Base-by-base conservation (phyloP, 768 basidiomycete genomes). In the Mycena filopes region DNA sequence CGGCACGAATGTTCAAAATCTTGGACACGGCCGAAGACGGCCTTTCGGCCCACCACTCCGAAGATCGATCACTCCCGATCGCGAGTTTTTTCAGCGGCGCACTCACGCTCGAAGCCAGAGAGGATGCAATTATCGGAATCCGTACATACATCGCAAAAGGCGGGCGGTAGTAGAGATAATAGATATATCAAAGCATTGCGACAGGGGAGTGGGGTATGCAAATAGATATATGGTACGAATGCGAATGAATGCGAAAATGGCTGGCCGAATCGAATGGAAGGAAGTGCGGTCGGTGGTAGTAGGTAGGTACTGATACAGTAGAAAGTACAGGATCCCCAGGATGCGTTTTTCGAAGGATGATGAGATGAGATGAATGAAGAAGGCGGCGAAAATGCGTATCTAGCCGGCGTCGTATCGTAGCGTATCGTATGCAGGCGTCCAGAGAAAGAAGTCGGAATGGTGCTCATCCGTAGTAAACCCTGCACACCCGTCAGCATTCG, bases 401-500 rank as follows among this genome's bases (percentile, higher is more conserved):
- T 60, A 65, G 60, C 55, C 51, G 46, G 29, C 50, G n/a, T n/a
- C n/a, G n/a, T n/a, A n/a, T n/a, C n/a, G n/a, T n/a, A n/a, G n/a
- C n/a, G n/a, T n/a, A n/a, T n/a, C n/a, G 40, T 21, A 53, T 58
- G 48, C 38, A 51, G 43, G 45, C 68, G 76, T 53, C 60, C 46
- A 33, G 49, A 25, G 21, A 20, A 51, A 47, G 21, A 41, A 31
- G 43, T 31, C 28, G 26, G 55, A 43, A 46, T 41, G n/a, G n/a
- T 18, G 21, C 59, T 59, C 50, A 65, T 47, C 83, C 79, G 70
- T 84, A 84, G 57, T 79, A 77, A 55, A 84, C 74, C 57, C 84
- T 84, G 59, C 45, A 26, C 36, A 36, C 10, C 23, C 31, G 69
- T 74, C 65, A 54, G 47, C 38, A 25, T 6, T 45, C 23, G 21